Evolutionary conservation across 768 basidiomycete species (phyloP).

Genomic region (Xerocomellus amylosporus): DNA sequence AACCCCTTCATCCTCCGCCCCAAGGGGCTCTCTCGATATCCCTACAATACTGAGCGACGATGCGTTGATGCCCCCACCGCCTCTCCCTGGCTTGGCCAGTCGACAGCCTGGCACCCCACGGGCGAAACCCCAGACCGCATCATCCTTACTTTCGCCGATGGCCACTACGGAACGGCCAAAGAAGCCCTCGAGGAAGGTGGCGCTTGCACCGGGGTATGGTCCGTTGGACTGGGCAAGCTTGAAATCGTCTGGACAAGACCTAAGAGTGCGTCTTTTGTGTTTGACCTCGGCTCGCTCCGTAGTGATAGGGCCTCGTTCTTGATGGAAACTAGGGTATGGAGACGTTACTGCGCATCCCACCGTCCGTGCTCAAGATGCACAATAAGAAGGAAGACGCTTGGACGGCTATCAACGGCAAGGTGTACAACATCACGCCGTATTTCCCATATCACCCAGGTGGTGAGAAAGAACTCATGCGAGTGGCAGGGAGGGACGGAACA

Average conservation of each 20-base stretch:
- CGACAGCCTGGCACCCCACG: conserved; percentile 33
- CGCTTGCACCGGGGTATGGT: conserved; percentile 86
- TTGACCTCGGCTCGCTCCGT: not conserved
- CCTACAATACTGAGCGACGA: conserved; percentile 43
- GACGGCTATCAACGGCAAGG: conserved; percentile 88
- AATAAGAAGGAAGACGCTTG: conserved; percentile 87
- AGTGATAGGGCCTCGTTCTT: not conserved
- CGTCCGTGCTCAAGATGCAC: conserved; percentile 75
- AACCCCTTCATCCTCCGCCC: conserved; percentile 19
- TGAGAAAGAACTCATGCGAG: conserved; percentile 90
- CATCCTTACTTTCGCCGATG: conserved; percentile 54
- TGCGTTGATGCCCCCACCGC: conserved; percentile 53
- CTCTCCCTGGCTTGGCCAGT: conserved; percentile 39
- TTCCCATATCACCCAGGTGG: conserved; percentile 92
- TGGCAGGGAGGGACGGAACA: conserved; percentile 92
- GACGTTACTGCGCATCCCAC: conserved; percentile 64
- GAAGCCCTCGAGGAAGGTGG: conserved; percentile 75
- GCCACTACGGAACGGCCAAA: conserved; percentile 58
- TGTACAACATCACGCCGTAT: conserved; percentile 96
- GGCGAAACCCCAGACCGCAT: conserved; percentile 22
- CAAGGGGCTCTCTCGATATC: conserved; percentile 3
- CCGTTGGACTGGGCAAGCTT: conserved; percentile 92
- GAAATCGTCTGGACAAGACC: conserved; percentile 75
- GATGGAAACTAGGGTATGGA: conserved; percentile 60
- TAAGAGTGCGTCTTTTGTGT: conserved; percentile 52